These are phyloP conservation scores for Stylonectria norvegica DNA, from an alignment of 2,329 filamentous ascomycete genomes.

Conservation along the genomic window DNA sequence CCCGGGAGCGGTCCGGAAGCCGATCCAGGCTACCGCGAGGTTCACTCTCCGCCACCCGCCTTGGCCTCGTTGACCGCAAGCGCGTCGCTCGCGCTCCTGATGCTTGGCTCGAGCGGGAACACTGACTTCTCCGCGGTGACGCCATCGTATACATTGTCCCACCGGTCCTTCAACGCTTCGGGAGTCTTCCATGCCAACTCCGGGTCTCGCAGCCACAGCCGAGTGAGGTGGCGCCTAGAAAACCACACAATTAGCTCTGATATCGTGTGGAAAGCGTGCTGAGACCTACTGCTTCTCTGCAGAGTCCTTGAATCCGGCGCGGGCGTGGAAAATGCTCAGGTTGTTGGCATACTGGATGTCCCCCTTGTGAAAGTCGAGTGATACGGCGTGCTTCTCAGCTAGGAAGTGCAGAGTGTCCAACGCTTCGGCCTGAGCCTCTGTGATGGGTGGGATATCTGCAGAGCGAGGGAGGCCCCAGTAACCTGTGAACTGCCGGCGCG, in stretches of 20 bases:
- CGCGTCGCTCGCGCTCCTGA: constrained; percentile 25
- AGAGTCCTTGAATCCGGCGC: constrained; percentile 47
- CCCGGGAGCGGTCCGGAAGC: background rate
- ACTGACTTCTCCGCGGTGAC: constrained; percentile 50
- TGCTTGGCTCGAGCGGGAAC: constrained; percentile 52
- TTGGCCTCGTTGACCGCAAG: constrained; percentile 5
- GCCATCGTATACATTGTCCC: constrained; percentile 51
- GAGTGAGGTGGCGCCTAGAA: constrained; percentile 44
- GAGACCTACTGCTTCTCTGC: constrained; percentile 41
- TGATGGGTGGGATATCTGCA: constrained; percentile 53
- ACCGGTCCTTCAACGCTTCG: constrained; percentile 41
- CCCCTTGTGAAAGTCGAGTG: constrained; percentile 46
- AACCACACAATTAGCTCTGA: constrained; percentile 30
- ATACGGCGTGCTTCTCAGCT: constrained; percentile 43
- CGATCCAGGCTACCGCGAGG: background rate
- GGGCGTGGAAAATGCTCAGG: constrained; percentile 50
- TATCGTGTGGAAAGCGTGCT: background rate
- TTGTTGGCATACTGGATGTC: constrained; percentile 57
- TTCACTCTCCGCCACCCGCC: background rate
- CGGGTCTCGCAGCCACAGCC: constrained; percentile 49
- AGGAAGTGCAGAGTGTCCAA: constrained; percentile 50
- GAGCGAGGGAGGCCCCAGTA: constrained; percentile 54
- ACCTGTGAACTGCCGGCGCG: constrained; percentile 55
- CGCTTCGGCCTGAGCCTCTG: constrained; percentile 51
- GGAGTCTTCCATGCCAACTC: constrained; percentile 50